Base-by-base conservation (phyloP, 345 rosid species). In the Citrus maxima region DNA sequence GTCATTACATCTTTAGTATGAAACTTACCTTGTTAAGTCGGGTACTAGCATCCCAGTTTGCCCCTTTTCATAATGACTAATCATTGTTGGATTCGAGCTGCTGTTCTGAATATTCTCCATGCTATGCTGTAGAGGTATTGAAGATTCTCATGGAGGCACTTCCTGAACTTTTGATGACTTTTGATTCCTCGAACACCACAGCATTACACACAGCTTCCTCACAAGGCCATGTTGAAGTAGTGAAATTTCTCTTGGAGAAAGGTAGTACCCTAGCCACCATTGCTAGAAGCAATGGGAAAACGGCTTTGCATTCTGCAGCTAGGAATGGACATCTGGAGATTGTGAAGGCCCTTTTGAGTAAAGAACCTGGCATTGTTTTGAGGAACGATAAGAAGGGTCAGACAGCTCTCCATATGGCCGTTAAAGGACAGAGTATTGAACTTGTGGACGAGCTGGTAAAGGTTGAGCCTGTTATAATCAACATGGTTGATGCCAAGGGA, bases 381-480 rank as follows among this genome's bases (percentile, higher is more conserved):
- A 89, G 88, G 78, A 81, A 60, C 0, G 99, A 96, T 71, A 88
- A 89, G 89, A 92, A 96, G 80, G 92, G 97, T 73, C 98, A 96
- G 82, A 92, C 95, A 2, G 89, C 97, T 32, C 90, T 96, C 63
- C 97, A 96, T 71, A 92, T 91, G 99, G 99, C 99, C 0, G 99
- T 85, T 81, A 96, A 96, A 87, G 97, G 99, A 63, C 94, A 83
- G 72, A 87, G 79, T 49, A 72, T 75, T 51, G 94, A 88, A 72
- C 80, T 91, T 4, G 97, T 93, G 1, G 88, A 84, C 74, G 92
- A 78, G 73, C 83, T 96, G 62, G 58, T 93, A 72, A 67, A 79
- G 71, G 84, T 81, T 1, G 90, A 87, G 81, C 70, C 88, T 81
- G 77, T 86, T 9, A 70, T 89, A 80, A 79, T 90, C 51, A 94